Conservation (phyloP, 2,329 filamentous ascomycete species). For the Balansia obtecta region DNA sequence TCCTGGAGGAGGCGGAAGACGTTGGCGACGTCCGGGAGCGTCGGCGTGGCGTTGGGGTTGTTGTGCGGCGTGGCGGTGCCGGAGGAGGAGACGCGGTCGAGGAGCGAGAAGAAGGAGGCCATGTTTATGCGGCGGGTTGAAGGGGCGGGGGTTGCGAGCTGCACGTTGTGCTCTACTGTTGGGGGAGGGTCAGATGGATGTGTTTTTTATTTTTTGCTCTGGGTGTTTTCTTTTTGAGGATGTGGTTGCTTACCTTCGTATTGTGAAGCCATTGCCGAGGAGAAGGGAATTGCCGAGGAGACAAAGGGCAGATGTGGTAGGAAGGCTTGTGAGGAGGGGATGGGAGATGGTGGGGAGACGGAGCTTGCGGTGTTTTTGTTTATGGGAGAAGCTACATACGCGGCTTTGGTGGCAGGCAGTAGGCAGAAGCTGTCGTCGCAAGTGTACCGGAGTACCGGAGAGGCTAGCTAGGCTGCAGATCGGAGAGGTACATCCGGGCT, state of each 20-base stretch:
- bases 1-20: conserved; percentile 47
- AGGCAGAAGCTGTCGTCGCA: too few species aligned
- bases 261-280: conserved; percentile 38
- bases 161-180: conserved; percentile 53
- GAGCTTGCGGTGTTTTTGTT: too few species aligned
- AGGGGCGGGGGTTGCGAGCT: conserved; percentile 25
- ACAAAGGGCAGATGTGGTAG: neutral
- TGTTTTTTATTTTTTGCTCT: too few species aligned
- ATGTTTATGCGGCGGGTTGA: conserved; percentile 47
- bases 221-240: neutral
- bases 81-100: conserved; percentile 36
- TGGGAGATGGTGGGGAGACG: too few species aligned
- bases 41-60: conserved; percentile 48
- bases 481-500: too few species aligned
- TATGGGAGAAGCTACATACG: too few species aligned
- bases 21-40: conserved; percentile 43
- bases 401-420: too few species aligned
- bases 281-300: neutral
- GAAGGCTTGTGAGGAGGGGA: neutral
- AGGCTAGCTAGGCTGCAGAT: neutral
- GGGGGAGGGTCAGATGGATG: conserved; percentile 1
- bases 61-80: conserved; percentile 25
- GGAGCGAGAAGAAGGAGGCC: conserved; percentile 48
- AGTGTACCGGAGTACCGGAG: too few species aligned
- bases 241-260: conserved; percentile 33